Conservation (phyloP, 345 rosid genomes). For the Xanthoceras sorbifolium region DNA sequence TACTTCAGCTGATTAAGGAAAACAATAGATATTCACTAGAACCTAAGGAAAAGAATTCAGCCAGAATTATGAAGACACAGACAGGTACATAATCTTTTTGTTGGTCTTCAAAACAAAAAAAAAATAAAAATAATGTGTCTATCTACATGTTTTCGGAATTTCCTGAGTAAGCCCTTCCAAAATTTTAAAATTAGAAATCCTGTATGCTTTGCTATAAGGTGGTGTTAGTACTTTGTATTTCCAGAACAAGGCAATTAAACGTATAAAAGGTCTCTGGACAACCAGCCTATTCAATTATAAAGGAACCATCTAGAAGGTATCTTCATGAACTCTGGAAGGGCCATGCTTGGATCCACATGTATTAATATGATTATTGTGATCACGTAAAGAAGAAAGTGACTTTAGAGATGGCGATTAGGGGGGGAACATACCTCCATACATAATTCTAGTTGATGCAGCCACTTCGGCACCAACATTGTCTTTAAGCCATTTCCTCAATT, state of each 20-base stretch:
- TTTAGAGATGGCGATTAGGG: background rate
- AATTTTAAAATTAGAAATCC: background rate
- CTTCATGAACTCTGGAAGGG: no score
- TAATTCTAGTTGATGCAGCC: slow-evolving; percentile 63
- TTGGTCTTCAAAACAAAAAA: background rate
- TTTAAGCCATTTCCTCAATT: slow-evolving; percentile 69
- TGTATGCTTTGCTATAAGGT: background rate
- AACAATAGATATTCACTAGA: no score
- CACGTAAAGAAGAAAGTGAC: background rate
- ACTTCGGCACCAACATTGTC: slow-evolving; percentile 57
- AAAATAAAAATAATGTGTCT: background rate
- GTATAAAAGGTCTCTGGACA: no score
- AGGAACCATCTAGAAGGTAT: no score
- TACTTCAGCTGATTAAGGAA: no score
- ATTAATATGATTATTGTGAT: no score
- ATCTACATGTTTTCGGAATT: background rate
- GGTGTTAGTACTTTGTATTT: background rate
- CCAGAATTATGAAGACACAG: background rate
- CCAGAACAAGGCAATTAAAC: background rate
- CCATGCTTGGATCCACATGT: no score
- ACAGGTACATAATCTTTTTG: background rate
- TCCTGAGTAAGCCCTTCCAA: background rate
- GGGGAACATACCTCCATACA: slow-evolving; percentile 63
- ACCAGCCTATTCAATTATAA: no score
- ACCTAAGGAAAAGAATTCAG: background rate